Conservation (phyloP, 768 basidiomycete species). For the Tulasnella sp. region DNA sequence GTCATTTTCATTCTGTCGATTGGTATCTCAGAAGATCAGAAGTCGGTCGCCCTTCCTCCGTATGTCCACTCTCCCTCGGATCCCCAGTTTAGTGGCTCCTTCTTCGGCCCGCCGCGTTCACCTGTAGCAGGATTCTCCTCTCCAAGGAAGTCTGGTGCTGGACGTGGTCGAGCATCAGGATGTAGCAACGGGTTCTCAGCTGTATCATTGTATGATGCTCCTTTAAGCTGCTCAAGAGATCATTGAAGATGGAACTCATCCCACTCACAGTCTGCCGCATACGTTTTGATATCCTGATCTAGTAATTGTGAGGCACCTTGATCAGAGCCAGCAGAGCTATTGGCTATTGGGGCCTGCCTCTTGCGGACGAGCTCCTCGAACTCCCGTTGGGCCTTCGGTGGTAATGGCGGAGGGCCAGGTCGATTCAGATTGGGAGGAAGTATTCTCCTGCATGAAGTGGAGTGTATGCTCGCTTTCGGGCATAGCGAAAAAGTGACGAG, state of each 20-base stretch:
- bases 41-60: conserved; percentile 81
- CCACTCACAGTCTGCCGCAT: conserved; percentile 1
- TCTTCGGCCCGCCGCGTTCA: conserved; percentile 78
- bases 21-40: conserved; percentile 31
- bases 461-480: too few relatives aligned
- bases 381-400: conserved; percentile 64
- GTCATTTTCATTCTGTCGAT: too few relatives aligned
- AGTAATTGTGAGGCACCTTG: conserved; percentile 30
- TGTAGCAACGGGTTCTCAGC: conserved; percentile 31
- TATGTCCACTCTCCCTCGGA: conserved; percentile 78
- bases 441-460: too few relatives aligned
- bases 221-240: not conserved
- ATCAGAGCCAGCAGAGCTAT: conserved; percentile 28
- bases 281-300: not conserved
- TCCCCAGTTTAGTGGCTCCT: conserved; percentile 61
- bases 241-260: not conserved
- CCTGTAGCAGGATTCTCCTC: conserved; percentile 73
- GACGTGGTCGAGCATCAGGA: conserved; percentile 55
- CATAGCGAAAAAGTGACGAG: too few relatives aligned
- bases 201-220: not conserved
- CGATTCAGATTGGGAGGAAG: conserved; percentile 17
- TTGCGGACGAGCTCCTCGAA: conserved; percentile 70
- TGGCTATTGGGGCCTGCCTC: conserved; percentile 27
- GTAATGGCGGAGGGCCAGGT: conserved; percentile 67
- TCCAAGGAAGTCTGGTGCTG: conserved; percentile 60